These are phyloP conservation scores for Colletotrichum endophyticum DNA, from an alignment of 2,329 filamentous ascomycete genomes.

Conservation along the genomic window DNA sequence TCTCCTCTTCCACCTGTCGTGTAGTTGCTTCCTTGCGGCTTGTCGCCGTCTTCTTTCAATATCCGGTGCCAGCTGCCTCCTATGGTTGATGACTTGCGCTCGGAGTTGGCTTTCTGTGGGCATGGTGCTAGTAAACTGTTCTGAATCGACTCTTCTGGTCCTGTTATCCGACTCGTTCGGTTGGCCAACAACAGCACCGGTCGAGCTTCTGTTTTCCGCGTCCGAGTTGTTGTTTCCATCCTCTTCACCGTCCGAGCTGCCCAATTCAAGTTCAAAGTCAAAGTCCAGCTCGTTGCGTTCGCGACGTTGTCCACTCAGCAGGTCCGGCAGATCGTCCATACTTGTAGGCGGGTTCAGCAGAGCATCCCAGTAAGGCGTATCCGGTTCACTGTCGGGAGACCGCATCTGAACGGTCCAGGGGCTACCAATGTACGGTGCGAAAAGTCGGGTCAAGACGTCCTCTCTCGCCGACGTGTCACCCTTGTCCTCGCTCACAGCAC, in stretches of 20 bases:
- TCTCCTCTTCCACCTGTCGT: constrained; percentile 77
- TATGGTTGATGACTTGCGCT: constrained; percentile 39
- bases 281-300: constrained; percentile 24
- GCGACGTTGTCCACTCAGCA: constrained; percentile 34
- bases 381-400: constrained; percentile 32
- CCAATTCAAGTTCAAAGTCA: constrained; percentile 17
- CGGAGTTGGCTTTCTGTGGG: constrained; percentile 47
- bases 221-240: constrained; percentile 28
- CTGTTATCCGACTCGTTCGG: constrained; percentile 7
- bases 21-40: constrained; percentile 56
- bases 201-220: constrained; percentile 26
- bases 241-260: constrained; percentile 24
- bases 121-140: constrained; percentile 32
- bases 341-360: constrained; percentile 50
- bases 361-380: constrained; percentile 46
- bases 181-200: background rate
- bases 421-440: constrained; percentile 36
- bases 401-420: constrained; percentile 29
- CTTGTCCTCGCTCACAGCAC: constrained; percentile 63
- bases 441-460: constrained; percentile 62
- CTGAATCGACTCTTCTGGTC: constrained; percentile 24
- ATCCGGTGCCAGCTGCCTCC: constrained; percentile 38
- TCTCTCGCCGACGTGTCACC: constrained; percentile 66
- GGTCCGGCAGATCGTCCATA: constrained; percentile 45
- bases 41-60: constrained; percentile 43